Base-by-base conservation (phyloP, 495 filamentous ascomycete genomes). In the Parathielavia appendiculata region DNA sequence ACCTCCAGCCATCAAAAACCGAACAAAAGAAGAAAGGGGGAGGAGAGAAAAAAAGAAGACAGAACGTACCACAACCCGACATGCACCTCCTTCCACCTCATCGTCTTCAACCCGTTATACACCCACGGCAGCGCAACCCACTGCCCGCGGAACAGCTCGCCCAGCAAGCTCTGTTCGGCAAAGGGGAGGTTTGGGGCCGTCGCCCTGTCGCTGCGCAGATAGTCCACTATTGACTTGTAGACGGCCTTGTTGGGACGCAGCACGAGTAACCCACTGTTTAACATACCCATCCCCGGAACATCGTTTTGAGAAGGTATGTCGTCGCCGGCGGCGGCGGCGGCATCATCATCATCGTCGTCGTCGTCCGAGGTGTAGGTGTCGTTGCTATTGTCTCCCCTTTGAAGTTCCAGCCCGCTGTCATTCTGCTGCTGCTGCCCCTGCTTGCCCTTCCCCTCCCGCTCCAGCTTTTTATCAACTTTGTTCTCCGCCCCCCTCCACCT, bases 41-140 rank as follows among this genome's bases (percentile, higher is more conserved):
- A 30, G 26, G 26, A 30, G 22, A 10, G 10, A 11, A 46, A 22
- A 9, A 19, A 7, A 1, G 5, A 46, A 4, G 13, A 46, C 19
- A 23, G 9, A 22, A 45, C 43, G n/a, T 32, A 4, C 55, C 90
- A 93, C 54, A 92, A 89, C 39, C 76, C 65, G 45, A 75, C 71
- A 60, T 95, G 90, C 53, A 90, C 86, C 8, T 77, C 80, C 40
- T 78, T 66, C 81, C 81, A 81, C 39, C 88, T 77, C 68, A 91
- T 60, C 17, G 90, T 90, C 75, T 91, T 92, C 44, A 93, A 72
- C 45, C 87, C 90, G 71, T 95, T 95, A 70, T 92, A 93, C 23
- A 83, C 75, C 57, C 91, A 93, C 26, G 87, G 85, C 46, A 95
- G 69, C 9, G 84, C 70, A 8, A 87, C 83, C 90, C 89, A 95